Conservation (phyloP, 306 rosid genomes). For the Biancaea sappan region DNA sequence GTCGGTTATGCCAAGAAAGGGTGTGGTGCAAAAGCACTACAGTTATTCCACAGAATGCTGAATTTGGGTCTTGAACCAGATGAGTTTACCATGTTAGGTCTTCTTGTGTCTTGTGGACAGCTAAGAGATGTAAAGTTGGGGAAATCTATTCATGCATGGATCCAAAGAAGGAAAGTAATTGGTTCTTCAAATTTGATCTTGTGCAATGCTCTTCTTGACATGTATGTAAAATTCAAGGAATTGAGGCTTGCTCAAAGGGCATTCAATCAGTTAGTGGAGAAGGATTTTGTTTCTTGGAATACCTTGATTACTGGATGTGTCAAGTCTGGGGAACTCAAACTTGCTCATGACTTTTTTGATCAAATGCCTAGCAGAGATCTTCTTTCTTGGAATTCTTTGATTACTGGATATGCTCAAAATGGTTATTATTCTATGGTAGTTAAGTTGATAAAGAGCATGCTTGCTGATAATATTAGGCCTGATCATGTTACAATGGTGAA, state of each 20-base stretch:
- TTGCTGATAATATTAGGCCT: constrained; percentile 38
- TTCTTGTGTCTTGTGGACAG: constrained; percentile 50
- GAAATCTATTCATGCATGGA: constrained; percentile 66
- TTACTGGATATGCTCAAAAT: constrained; percentile 48
- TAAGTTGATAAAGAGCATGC: constrained; percentile 41
- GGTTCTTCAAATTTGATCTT: constrained; percentile 53
- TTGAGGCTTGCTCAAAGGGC: constrained; percentile 39
- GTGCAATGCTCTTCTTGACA: constrained; percentile 59
- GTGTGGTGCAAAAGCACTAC: constrained; percentile 35
- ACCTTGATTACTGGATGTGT: constrained; percentile 55
- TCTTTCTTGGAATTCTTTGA: constrained; percentile 66
- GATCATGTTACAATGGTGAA: constrained; percentile 48
- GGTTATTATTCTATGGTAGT: constrained; percentile 40
- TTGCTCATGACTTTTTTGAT: constrained; percentile 46
- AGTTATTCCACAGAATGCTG: constrained; percentile 48
- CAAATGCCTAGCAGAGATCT: constrained; percentile 52
- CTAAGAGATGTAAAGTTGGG: constrained; percentile 46
- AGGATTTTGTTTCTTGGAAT: constrained; percentile 60
- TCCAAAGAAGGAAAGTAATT: constrained; percentile 43
- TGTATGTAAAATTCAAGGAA: constrained; percentile 56
- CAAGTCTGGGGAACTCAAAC: constrained; percentile 51
- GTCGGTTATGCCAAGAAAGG: constrained; percentile 53
- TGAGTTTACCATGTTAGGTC: constrained; percentile 55
- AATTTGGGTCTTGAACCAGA: constrained; percentile 44
- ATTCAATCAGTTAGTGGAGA: constrained; percentile 42